Conservation (phyloP, 2,329 filamentous ascomycete species). For the Penicillium expansum region DNA sequence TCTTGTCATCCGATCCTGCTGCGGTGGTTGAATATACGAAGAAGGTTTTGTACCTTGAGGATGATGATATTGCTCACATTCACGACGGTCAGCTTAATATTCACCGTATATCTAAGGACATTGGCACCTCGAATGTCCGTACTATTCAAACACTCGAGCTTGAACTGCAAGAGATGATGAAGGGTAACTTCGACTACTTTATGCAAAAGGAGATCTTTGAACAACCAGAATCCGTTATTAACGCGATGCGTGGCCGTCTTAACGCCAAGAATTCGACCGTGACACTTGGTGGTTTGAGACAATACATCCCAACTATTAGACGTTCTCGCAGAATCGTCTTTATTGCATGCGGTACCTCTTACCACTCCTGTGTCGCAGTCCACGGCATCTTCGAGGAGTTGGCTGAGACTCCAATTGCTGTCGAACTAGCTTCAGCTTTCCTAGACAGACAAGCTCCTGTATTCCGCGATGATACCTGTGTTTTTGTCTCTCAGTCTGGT, state of each 20-base stretch:
- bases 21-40: too few species aligned
- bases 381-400: slow-evolving; percentile 97
- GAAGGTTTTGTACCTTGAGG: too few species aligned
- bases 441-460: slow-evolving; percentile 93
- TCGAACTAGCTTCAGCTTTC: slow-evolving; percentile 97
- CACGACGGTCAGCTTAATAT: slow-evolving; percentile 99
- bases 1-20: too few species aligned
- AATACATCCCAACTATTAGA: too few species aligned
- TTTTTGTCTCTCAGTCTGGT: slow-evolving; percentile 97
- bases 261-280: slow-evolving; percentile 91
- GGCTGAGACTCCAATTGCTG: slow-evolving; percentile 93
- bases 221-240: slow-evolving; percentile 98
- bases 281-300: slow-evolving; percentile 89
- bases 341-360: too few species aligned
- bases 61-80: slow-evolving; percentile 99
- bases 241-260: slow-evolving; percentile 98
- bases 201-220: slow-evolving; percentile 99
- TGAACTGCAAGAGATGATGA: slow-evolving; percentile 99
- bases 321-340: too few species aligned
- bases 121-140: slow-evolving; percentile 93
- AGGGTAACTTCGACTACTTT: slow-evolving; percentile 99
- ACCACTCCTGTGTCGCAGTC: slow-evolving; percentile 99
- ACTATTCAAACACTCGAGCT: slow-evolving; percentile 98
- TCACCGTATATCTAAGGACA: slow-evolving; percentile 93
- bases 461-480: slow-evolving; percentile 99